A percentile compares a stretch with the other conserved stretches of the same genome.
These are phyloP conservation scores for Pichia scutulata DNA, from an alignment of 805 yeast genomes.

Conservation along the genomic window DNA sequence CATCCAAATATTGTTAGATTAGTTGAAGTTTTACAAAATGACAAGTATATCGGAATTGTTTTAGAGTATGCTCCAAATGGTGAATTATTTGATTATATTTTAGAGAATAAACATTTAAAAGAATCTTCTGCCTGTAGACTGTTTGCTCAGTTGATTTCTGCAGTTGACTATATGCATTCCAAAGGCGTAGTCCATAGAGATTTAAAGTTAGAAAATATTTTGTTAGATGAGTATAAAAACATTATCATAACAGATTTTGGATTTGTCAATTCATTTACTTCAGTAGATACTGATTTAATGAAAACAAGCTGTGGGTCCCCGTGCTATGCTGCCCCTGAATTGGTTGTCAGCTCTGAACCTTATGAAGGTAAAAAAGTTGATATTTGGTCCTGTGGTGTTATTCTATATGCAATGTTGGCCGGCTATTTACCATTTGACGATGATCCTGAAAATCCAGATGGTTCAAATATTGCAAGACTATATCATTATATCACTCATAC, in stretches of 20 bases:
- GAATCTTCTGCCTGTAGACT: conserved; percentile 80
- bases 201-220: conserved; percentile 63
- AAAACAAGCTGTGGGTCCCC: conserved; percentile 96
- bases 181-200: conserved; percentile 78
- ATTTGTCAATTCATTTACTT: conserved; percentile 77
- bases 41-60: conserved; percentile 92
- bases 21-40: conserved; percentile 90
- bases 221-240: conserved; percentile 79
- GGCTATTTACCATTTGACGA: conserved; percentile 98
- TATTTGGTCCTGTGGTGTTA: conserved; percentile 96
- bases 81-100: conserved; percentile 87
- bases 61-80: conserved; percentile 97
- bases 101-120: conserved; percentile 77
- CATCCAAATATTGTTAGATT: conserved; percentile 92
- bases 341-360: conserved; percentile 79
- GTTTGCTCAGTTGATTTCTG: conserved; percentile 89
- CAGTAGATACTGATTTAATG: conserved; percentile 64
- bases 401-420: conserved; percentile 91
- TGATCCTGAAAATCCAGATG: conserved; percentile 94
- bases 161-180: conserved; percentile 83
- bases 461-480: conserved; percentile 83
- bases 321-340: conserved; percentile 97
- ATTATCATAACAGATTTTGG: conserved; percentile 88
- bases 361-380: conserved; percentile 92
- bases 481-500: conserved; percentile 89